These are phyloP conservation scores for Gossypium bickii DNA, from an alignment of 345 rosid genomes.

Conservation along the genomic window DNA sequence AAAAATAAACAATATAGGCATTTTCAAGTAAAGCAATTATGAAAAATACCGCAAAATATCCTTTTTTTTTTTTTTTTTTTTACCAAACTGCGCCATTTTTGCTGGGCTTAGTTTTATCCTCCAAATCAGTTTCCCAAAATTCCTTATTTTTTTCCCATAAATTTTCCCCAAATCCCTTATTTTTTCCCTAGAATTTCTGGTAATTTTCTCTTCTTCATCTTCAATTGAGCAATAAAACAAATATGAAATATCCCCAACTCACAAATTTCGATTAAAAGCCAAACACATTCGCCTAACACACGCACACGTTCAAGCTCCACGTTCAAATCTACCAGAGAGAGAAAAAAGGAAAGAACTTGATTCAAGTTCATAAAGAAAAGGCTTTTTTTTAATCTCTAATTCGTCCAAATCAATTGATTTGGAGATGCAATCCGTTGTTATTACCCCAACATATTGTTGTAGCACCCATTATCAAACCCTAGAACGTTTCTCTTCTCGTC, in stretches of 20 bases:
- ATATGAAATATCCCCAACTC: not conserved
- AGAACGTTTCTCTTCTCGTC: constrained; percentile 33
- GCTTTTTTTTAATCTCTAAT: not conserved
- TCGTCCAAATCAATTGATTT: constrained; percentile 12
- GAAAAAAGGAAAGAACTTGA: not conserved
- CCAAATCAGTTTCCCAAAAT: too few relatives aligned
- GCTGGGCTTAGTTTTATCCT: too few relatives aligned
- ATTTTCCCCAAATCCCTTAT: too few relatives aligned
- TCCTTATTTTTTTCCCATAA: too few relatives aligned
- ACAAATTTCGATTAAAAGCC: not conserved
- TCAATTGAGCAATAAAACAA: not conserved
- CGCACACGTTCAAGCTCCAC: not conserved
- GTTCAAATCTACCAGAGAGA: not conserved
- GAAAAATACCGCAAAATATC: too few relatives aligned
- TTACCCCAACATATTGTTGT: constrained; percentile 35
- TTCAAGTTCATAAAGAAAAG: not conserved
- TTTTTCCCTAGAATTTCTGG: too few relatives aligned
- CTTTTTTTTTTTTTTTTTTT: too few relatives aligned
- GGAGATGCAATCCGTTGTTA: constrained; percentile 52
- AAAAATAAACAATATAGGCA: fast-evolving
- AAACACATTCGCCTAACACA: not conserved
- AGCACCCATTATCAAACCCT: constrained; percentile 45
- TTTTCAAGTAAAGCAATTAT: too few relatives aligned
- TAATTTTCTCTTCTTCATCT: too few relatives aligned
- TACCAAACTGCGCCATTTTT: too few relatives aligned